phyloP scores from a whole-genome alignment of 768 basidiomycete species.

The Hydnomerulius pinastri region DNA sequence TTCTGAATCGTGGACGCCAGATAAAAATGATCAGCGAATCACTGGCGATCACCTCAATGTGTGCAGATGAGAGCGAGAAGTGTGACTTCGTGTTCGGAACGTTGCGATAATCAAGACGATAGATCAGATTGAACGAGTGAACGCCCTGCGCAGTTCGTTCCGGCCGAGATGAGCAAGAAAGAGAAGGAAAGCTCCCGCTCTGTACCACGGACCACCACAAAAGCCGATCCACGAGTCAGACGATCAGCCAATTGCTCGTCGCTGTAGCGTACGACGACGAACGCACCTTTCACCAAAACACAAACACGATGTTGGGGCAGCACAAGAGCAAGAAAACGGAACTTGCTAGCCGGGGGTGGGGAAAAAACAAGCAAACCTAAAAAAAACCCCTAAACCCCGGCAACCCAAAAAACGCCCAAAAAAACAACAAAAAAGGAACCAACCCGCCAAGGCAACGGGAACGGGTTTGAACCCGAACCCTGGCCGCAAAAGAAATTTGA shows the following conservation, averaged over 20 bases:
- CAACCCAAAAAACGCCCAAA: constrained; percentile 14
- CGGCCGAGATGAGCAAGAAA: constrained; percentile 9
- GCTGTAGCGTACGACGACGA: constrained; percentile 1
- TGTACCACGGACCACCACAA: background rate
- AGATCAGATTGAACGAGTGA: constrained; percentile 23
- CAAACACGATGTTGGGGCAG: constrained; percentile 23
- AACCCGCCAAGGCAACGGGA: constrained; percentile 25
- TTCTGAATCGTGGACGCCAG: constrained; percentile 9
- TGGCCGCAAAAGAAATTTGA: too few species aligned
- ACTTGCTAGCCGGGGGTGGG: constrained; percentile 24
- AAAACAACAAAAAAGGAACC: constrained; percentile 9
- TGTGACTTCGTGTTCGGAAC: constrained; percentile 7
- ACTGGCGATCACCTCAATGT: constrained; percentile 7
- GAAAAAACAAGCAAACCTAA: constrained; percentile 32
- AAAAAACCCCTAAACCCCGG: constrained; percentile 12
- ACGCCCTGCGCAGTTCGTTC: constrained; percentile 33
- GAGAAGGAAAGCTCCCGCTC: constrained; percentile 3
- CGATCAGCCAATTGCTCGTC: constrained; percentile 5
- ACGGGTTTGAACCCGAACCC: background rate
- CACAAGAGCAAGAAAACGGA: constrained; percentile 23
- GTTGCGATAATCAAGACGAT: constrained; percentile 25
- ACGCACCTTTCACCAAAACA: constrained; percentile 27
- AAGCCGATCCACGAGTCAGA: background rate
- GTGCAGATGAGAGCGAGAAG: constrained; percentile 12
- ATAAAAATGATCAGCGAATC: constrained; percentile 6